phyloP scores from a whole-genome alignment of 176 grass and related monocot genomes.

The Calamus simplicifolius region DNA sequence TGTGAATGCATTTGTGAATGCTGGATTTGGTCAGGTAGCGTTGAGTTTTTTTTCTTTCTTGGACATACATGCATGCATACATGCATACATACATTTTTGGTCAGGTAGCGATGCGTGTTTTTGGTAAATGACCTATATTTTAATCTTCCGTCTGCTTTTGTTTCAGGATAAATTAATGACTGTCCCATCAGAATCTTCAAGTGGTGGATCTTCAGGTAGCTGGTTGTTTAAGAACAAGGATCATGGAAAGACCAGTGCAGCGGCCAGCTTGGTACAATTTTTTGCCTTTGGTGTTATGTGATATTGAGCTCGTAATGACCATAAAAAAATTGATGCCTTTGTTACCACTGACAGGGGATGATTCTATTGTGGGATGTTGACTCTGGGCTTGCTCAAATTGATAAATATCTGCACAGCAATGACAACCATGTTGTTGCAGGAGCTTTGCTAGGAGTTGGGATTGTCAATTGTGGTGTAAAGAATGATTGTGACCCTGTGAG shows the following conservation, averaged over 20 bases:
- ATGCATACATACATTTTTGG: too few relatives aligned
- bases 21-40: constrained; percentile 88
- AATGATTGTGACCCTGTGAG: constrained; percentile 93
- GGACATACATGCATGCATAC: too few relatives aligned
- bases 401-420: constrained; percentile 87
- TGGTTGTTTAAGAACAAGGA: constrained; percentile 99
- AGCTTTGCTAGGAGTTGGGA: constrained; percentile 88
- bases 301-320: too few relatives aligned
- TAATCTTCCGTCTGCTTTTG: constrained; percentile 6
- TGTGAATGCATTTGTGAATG: constrained; percentile 99
- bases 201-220: constrained; percentile 63
- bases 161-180: constrained; percentile 99
- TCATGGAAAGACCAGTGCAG: constrained; percentile 89
- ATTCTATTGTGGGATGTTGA: constrained; percentile 97
- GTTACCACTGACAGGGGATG: constrained; percentile 60
- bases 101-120: too few relatives aligned
- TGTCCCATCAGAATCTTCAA: constrained; percentile 65
- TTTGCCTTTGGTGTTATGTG: not conserved
- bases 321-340: not conserved
- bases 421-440: constrained; percentile 94
- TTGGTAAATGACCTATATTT: too few relatives aligned
- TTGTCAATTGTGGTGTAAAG: constrained; percentile 85
- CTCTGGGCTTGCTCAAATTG: constrained; percentile 75
- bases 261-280: constrained; percentile 77
- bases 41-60: too few relatives aligned